These are phyloP conservation scores for Hemileccinum impolitum DNA, from an alignment of 768 basidiomycete genomes.

Conservation along the genomic window DNA sequence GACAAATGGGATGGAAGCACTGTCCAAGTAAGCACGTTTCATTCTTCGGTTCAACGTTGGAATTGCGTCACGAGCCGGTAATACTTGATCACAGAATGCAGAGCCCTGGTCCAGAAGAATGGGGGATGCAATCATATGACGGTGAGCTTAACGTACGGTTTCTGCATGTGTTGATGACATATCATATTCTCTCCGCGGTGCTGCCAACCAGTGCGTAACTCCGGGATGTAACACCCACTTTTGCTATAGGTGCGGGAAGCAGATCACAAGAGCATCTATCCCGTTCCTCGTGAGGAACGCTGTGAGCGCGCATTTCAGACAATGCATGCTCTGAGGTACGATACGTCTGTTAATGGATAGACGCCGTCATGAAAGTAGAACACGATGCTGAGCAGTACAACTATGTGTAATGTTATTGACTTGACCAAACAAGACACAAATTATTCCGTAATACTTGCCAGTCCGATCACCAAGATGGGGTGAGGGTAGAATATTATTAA, in stretches of 20 bases:
- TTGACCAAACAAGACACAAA: not conserved
- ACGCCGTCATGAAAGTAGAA: too few relatives aligned
- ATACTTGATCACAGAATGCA: slow-evolving; percentile 31
- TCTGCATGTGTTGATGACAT: not conserved
- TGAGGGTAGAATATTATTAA: not conserved
- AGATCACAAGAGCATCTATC: slow-evolving; percentile 39
- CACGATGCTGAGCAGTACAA: too few relatives aligned
- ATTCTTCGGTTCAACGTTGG: too few relatives aligned
- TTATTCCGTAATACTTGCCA: too few relatives aligned
- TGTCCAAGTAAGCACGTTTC: slow-evolving; percentile 47
- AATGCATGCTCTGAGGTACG: slow-evolving; percentile 28
- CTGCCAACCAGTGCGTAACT: slow-evolving; percentile 40
- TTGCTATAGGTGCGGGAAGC: slow-evolving; percentile 49
- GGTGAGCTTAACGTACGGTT: slow-evolving; percentile 32
- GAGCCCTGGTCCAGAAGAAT: slow-evolving; percentile 48
- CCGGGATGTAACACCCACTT: slow-evolving; percentile 58
- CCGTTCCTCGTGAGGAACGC: slow-evolving; percentile 30
- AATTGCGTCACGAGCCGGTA: too few relatives aligned
- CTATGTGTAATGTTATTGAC: not conserved
- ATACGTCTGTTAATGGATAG: too few relatives aligned
- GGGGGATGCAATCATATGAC: slow-evolving; percentile 61
- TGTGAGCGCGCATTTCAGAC: slow-evolving; percentile 32
- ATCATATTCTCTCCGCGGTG: not conserved
- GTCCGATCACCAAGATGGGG: too few relatives aligned
- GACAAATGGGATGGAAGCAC: slow-evolving; percentile 54